Base-by-base conservation (phyloP, 2,329 filamentous ascomycete genomes). In the Catunica adiposa region DNA sequence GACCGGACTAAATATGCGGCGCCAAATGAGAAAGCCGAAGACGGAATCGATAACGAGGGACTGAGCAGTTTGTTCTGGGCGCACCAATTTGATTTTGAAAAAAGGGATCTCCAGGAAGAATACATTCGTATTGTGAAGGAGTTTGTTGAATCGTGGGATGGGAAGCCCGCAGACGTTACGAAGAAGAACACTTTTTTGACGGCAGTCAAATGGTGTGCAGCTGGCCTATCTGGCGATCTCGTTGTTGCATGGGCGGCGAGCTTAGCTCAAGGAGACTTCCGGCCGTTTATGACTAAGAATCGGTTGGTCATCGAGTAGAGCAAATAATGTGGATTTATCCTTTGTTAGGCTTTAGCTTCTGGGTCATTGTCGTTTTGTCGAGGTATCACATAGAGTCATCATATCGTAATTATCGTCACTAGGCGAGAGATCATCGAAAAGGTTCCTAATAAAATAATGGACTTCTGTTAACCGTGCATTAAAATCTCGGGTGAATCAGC, bases 251-350 rank as follows among this genome's bases (percentile, higher is more conserved):
- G 50, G 50, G 50, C 50, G 20, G 29, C 22, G 14, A 52, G 38
- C 8, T 38, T 52, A 11, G 11, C 23, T 8, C n/a, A 52, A 22
- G 50, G 50, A 2, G 34, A 37, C 9, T 52, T 80, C 9, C 68
- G 71, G 14, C 60, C 66, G 51, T 73, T 70, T 51, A 72, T 70
- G 0, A 38, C 17, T 38, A 34, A 22, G 22, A 52, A 38, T 20
- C 50, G 50, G 15, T 17, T 52, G 50, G 20, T 38, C 2, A 14
- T 52, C 17, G 29, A 52, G 17, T 52, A 52, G 17, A 23, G 15
- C 14, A 20, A 9, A n/a, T n/a, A 17, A n/a, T 9, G 7, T 34
- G n/a, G 17, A 14, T 22, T 38, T 5, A n/a, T n/a, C n/a, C n/a
- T n/a, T n/a, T n/a, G n/a, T n/a, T n/a, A n/a, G n/a, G n/a, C n/a